phyloP scores from a whole-genome alignment of 2,329 filamentous ascomycete species.

The Epichloe hybrida region DNA sequence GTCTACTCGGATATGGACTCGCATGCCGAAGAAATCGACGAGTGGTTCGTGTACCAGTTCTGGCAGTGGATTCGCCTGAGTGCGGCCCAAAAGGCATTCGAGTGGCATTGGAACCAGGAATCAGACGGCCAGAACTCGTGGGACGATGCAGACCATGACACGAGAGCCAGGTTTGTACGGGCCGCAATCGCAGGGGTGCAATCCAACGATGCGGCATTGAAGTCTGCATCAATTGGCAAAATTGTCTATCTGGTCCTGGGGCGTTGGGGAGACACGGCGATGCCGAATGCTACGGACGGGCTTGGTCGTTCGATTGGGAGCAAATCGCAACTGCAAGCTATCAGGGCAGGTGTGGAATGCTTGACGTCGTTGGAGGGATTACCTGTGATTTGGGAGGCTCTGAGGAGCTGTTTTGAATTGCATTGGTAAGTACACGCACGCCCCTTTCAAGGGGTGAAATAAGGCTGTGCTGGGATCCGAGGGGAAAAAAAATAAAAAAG shows the following conservation, averaged over 20 bases:
- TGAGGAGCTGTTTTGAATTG: slow-evolving; percentile 35
- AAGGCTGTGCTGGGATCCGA: background rate
- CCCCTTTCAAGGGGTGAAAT: no score
- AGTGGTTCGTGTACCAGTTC: slow-evolving; percentile 92
- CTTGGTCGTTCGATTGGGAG: slow-evolving; percentile 37
- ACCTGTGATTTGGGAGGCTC: slow-evolving; percentile 35
- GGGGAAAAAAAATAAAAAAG: background rate
- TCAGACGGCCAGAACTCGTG: slow-evolving; percentile 35
- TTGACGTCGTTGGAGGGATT: slow-evolving; percentile 38
- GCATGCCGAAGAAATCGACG: slow-evolving; percentile 81
- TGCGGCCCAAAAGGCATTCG: slow-evolving; percentile 62
- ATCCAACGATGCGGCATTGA: slow-evolving; percentile 32
- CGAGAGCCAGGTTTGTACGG: slow-evolving; percentile 42
- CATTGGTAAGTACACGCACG: slow-evolving; percentile 31
- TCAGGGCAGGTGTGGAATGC: slow-evolving; percentile 39
- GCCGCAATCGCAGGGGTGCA: slow-evolving; percentile 32
- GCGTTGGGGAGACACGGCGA: slow-evolving; percentile 56
- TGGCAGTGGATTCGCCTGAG: slow-evolving; percentile 72
- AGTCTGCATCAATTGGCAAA: slow-evolving; percentile 40
- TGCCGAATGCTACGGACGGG: slow-evolving; percentile 27
- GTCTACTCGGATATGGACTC: slow-evolving; percentile 59
- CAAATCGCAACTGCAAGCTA: slow-evolving; percentile 42
- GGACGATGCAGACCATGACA: slow-evolving; percentile 48
- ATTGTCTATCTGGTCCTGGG: slow-evolving; percentile 52
- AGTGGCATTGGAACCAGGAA: slow-evolving; percentile 57